phyloP scores from a whole-genome alignment of 2,329 filamentous ascomycete genomes.

The Teratosphaeria nubilosa region DNA sequence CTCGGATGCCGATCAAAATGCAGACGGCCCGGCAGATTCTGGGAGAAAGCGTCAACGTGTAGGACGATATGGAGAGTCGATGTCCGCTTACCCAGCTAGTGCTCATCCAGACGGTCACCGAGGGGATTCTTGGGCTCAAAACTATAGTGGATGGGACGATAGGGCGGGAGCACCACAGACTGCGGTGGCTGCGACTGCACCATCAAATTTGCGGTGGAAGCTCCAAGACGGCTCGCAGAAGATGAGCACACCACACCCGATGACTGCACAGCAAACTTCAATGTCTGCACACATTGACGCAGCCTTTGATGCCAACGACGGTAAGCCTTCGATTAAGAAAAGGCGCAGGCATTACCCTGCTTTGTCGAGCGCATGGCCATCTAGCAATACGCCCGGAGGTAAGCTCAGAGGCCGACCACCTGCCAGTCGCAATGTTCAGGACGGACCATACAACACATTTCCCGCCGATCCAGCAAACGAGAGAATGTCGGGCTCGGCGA shows the following conservation, averaged over 20 bases:
- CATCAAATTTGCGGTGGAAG: constrained; percentile 29
- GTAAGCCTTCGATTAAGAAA: constrained; percentile 53
- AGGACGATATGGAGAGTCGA: constrained; percentile 6
- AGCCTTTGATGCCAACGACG: constrained; percentile 44
- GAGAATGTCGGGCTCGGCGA: constrained; percentile 26
- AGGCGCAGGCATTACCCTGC: constrained; percentile 66
- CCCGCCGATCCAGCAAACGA: constrained; percentile 45
- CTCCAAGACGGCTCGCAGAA: constrained; percentile 15
- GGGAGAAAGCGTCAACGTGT: constrained; percentile 25
- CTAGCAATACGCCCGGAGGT: constrained; percentile 51
- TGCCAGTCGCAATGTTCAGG: constrained; percentile 55
- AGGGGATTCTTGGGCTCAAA: constrained; percentile 41
- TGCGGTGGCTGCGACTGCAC: constrained; percentile 30
- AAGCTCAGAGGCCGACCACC: constrained; percentile 74
- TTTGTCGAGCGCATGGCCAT: constrained; percentile 83
- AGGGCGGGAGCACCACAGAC: constrained; percentile 31
- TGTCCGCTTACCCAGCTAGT: constrained; percentile 41
- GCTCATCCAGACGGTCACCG: constrained; percentile 46
- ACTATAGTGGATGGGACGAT: constrained; percentile 25
- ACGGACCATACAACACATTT: constrained; percentile 61
- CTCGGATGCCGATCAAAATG: constrained; percentile 22
- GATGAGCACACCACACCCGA: constrained; percentile 52
- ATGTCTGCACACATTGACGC: constrained; percentile 32
- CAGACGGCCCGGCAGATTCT: constrained; percentile 6
- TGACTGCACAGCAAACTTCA: constrained; percentile 63